These are phyloP conservation scores for Rhizopus arrhizus DNA, from an alignment of 371 early-diverging fungal species.

Conservation along the genomic window DNA sequence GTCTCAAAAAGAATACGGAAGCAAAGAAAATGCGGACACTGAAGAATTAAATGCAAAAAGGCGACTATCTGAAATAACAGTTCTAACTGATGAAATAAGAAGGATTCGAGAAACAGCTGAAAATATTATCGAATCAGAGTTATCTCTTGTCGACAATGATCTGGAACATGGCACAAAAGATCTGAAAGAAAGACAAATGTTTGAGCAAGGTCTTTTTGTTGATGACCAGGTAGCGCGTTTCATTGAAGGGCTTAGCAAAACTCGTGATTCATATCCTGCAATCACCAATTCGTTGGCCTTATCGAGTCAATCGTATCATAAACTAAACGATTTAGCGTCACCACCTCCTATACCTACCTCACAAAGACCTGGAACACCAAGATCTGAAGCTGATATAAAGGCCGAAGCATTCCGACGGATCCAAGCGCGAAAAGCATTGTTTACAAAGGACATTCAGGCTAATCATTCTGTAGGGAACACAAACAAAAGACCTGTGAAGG, in stretches of 20 bases:
- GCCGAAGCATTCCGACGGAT: slow-evolving; percentile 49
- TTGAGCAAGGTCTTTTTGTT: slow-evolving; percentile 49
- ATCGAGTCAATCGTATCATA: not conserved
- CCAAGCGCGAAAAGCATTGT: slow-evolving; percentile 33
- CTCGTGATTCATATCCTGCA: not conserved
- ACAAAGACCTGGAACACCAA: slow-evolving; percentile 42
- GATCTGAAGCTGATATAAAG: slow-evolving; percentile 49
- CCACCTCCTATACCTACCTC: slow-evolving; percentile 48
- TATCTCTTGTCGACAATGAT: slow-evolving; percentile 21
- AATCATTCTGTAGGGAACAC: not conserved
- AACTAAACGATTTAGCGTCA: slow-evolving; percentile 1
- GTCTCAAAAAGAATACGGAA: slow-evolving; percentile 23
- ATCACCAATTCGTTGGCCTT: not conserved
- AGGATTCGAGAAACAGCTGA: slow-evolving; percentile 5
- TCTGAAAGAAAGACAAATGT: slow-evolving; percentile 45
- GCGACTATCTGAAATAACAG: not conserved
- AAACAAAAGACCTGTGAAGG: not conserved
- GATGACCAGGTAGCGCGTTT: slow-evolving; percentile 38
- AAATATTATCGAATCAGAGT: slow-evolving; percentile 17
- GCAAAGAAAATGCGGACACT: not conserved
- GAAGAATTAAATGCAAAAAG: not conserved
- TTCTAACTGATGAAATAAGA: slow-evolving; percentile 5
- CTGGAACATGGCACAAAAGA: slow-evolving; percentile 15
- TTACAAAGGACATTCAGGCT: slow-evolving; percentile 18
- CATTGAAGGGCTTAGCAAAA: slow-evolving; percentile 33